Percentiles rank a stretch among this genome's conserved stretches.
phyloP scores from a whole-genome alignment of 768 basidiomycete species.

The Paxillus rubicundulus region DNA sequence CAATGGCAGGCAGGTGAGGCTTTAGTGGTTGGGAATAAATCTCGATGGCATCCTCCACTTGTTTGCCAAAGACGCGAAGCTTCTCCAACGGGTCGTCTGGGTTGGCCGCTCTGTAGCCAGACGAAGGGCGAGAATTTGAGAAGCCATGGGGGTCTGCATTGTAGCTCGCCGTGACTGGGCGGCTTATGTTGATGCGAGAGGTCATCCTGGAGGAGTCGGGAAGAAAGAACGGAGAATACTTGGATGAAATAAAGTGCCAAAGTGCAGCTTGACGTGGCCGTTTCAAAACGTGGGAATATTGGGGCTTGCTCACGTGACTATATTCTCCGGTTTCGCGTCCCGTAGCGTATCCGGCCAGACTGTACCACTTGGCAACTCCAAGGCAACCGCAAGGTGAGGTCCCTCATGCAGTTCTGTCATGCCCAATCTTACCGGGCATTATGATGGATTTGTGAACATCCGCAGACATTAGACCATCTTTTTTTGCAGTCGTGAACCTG shows the following conservation, averaged over 20 bases:
- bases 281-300: conserved; percentile 21
- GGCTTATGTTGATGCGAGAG: conserved; percentile 79
- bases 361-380: neutral
- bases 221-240: neutral
- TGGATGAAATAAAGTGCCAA: neutral
- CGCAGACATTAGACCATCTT: neutral
- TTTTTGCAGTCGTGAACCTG: conserved; percentile 2
- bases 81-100: conserved; percentile 82
- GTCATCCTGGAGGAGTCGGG: conserved; percentile 49
- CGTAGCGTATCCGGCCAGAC: neutral
- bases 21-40: conserved; percentile 90
- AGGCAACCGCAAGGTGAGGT: neutral
- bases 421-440: neutral
- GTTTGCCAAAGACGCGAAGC: conserved; percentile 63
- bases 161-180: conserved; percentile 60
- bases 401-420: neutral
- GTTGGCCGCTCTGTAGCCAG: conserved; percentile 76
- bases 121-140: conserved; percentile 63
- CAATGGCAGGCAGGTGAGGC: conserved; percentile 92
- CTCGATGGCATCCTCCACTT: conserved; percentile 90
- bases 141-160: conserved; percentile 78
- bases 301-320: conserved; percentile 21
- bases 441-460: neutral
- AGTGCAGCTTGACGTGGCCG: conserved; percentile 23
- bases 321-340: conserved; percentile 54